These are phyloP conservation scores for Yamadazyma songkhlaensis DNA, from an alignment of 1,139 yeast species.

Conservation along the genomic window DNA sequence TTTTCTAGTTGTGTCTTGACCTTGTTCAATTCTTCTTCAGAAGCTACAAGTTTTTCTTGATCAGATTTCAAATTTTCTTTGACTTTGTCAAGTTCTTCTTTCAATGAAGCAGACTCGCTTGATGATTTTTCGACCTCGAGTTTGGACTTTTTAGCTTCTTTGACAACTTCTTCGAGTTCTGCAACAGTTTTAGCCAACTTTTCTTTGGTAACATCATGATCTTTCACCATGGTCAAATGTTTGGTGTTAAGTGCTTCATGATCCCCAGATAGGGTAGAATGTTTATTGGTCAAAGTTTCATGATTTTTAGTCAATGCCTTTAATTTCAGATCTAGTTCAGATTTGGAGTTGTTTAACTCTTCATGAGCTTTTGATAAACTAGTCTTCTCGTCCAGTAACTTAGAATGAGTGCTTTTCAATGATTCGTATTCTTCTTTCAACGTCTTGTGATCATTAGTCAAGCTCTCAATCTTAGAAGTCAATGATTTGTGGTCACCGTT, in stretches of 20 bases:
- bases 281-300: not conserved
- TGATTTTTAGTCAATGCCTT: not conserved
- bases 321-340: not conserved
- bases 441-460: not conserved
- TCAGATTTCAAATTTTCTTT: not conserved
- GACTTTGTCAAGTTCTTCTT: not conserved
- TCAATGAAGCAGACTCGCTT: not conserved
- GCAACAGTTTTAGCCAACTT: not conserved
- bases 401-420: not conserved
- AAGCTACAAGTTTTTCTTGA: not conserved
- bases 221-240: not conserved
- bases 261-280: not conserved
- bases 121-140: not conserved
- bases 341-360: not conserved
- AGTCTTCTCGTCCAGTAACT: not conserved
- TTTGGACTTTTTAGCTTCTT: not conserved
- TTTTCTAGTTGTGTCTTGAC: not conserved
- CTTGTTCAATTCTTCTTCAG: not conserved
- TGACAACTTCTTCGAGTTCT: not conserved
- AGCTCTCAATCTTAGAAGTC: not conserved
- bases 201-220: not conserved
- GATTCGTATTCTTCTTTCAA: not conserved
- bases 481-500: not conserved
- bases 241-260: not conserved
- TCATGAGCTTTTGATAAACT: not conserved